Evolutionary conservation across 148 eudicot genomes (phyloP), one percentile per base, ranked within the genome.

Genomic region (Camellia sinensis): DNA sequence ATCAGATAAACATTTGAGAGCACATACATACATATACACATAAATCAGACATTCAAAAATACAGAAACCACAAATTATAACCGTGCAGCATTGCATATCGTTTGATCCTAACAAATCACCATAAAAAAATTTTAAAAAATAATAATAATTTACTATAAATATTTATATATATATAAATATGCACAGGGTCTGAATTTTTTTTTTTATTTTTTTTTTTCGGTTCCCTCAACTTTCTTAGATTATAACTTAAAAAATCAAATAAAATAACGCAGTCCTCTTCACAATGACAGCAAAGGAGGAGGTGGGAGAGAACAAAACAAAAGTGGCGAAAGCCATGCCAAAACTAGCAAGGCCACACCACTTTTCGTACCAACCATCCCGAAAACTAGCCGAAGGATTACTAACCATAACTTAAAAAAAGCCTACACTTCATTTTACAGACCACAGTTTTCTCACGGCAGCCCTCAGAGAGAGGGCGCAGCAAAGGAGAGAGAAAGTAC

Each of bases 341-440:
- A 68, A 53, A 57, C 44, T 67, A 75, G 81, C 64, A 80, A 70
- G 53, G 81, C 80, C 67, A 56, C 82, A 45, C 0, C 78, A 43
- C 46, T 83, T 80, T 81, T 84, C 76, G 80, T 75, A 79, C 87
- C 85, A 78, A 57, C 76, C 81, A 82, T 75, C 80, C 80, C 84
- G 46, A 70, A 67, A 82, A 72, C 74, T 76, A 75, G 80, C 77
- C 5, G 19, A 76, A n/a, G 78, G 37, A 29, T 41, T 59, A 63
- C 78, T 74, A 65, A 50, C 40, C 76, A 83, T 29, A 81, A 71
- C 54, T 60, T n/a, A 19, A 48, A 57, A 21, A 63, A 29, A 29
- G 37, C 83, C 86, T 83, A 69, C 67, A 70, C 71, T 83, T 82
- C 81, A 80, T 81, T 82, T 65, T 65, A 86, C 81, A 80, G n/a